Base-by-base conservation (phyloP, 148 eudicot genomes). In the Polygonum maritimum region DNA sequence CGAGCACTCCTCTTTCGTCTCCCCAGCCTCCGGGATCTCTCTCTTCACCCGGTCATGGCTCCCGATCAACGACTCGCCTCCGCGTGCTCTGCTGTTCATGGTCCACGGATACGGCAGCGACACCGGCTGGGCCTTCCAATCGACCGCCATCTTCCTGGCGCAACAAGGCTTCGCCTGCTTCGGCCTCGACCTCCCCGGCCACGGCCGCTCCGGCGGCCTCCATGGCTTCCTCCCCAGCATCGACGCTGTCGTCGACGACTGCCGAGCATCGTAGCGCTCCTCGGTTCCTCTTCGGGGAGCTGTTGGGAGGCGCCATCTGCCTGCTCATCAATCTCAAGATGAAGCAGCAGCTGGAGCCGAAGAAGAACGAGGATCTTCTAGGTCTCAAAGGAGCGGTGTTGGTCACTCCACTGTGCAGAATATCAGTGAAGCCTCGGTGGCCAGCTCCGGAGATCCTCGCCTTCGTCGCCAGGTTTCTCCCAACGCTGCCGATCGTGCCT, bases 21-120 rank as follows among this genome's bases (percentile, higher is more conserved):
- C 96, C 8, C 90, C 92, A 49, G 81, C 78, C n/a, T 52, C 85
- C 76, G 86, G 85, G 75, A 79, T 85, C 49, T 65, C 88, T 70
- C 90, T 92, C 75, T 95, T 92, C 90, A 95, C 96, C 11, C 80
- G 92, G 35, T 88, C 99, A 55, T 95, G 99, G 99, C 82, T 48
- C 0, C 98, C 97, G 96, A 82, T 48, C 2, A 92, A 95, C 2
- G 79, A 77, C 36, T 22, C 41, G 55, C 84, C 90, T 11, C 90
- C 94, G 72, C 92, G 91, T 77, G 99, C 86, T 80, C 48, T 87
- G 89, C 79, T 95, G 80, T 89, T 86, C 60, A 89, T 95, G 99
- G 87, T 95, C 82, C 99, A 95, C 79, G 99, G 99, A 70, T 95
- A 90, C 78, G 97, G 99, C 74, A 92, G 86, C 77, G 97, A 95